A percentile compares a stretch with the other conserved stretches of the same genome.
phyloP scores from a whole-genome alignment of 2,329 filamentous ascomycete species.

The Malbranchea zuffiana region DNA sequence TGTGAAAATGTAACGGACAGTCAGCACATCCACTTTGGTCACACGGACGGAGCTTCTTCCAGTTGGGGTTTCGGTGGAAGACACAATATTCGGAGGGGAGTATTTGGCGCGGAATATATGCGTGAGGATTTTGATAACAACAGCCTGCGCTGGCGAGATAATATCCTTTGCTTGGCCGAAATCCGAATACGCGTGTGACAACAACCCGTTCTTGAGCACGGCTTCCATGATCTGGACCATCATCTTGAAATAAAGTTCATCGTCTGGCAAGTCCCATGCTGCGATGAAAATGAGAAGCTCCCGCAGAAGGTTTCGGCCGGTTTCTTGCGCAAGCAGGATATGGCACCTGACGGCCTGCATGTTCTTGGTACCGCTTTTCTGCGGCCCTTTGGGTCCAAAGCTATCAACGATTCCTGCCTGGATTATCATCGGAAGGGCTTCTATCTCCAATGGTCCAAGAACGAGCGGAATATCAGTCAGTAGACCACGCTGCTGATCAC shows the following conservation, averaged over 20 bases:
- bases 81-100: slow-evolving; percentile 36
- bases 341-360: slow-evolving; percentile 85
- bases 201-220: slow-evolving; percentile 74
- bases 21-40: slow-evolving; percentile 48
- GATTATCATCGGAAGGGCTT: slow-evolving; percentile 92
- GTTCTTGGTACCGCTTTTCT: slow-evolving; percentile 53
- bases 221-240: slow-evolving; percentile 94
- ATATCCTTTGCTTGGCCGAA: slow-evolving; percentile 91
- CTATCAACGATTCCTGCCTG: slow-evolving; percentile 89
- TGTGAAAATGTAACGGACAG: slow-evolving; percentile 81
- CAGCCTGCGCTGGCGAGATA: slow-evolving; percentile 86
- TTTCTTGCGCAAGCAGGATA: slow-evolving; percentile 79
- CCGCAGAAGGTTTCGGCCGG: slow-evolving; percentile 75
- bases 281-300: slow-evolving; percentile 94
- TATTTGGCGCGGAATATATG: slow-evolving; percentile 68
- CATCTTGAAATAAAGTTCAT: slow-evolving; percentile 90
- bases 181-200: slow-evolving; percentile 86
- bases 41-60: slow-evolving; percentile 46
- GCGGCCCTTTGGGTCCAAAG: slow-evolving; percentile 56
- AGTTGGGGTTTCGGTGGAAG: slow-evolving; percentile 44
- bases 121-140: slow-evolving; percentile 80
- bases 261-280: slow-evolving; percentile 89
- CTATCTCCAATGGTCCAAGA: slow-evolving; percentile 85
- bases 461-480: slow-evolving; percentile 92
- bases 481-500: slow-evolving; percentile 56